These are phyloP conservation scores for Flagelloscypha sp. DNA, from an alignment of 768 basidiomycete species.

Conservation along the genomic window DNA sequence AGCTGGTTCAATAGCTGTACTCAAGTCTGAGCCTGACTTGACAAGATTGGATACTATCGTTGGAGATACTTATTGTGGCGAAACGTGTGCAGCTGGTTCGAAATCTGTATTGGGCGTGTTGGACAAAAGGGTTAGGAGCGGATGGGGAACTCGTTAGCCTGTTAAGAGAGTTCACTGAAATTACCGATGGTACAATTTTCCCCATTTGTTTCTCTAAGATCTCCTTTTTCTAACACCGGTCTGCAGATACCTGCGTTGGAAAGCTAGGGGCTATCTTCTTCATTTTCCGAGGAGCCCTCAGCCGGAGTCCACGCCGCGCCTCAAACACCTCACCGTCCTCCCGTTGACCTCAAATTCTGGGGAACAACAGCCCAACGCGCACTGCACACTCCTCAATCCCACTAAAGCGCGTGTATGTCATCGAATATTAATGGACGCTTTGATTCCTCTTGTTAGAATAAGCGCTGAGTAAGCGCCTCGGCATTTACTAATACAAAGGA, in stretches of 20 bases:
- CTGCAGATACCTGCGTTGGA: conserved; percentile 7
- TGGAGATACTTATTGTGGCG: conserved; percentile 59
- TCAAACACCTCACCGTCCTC: too few relatives aligned
- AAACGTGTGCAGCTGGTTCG: conserved; percentile 46
- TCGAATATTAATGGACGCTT: conserved; percentile 10
- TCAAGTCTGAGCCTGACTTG: conserved; percentile 40
- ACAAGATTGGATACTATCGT: conserved; percentile 53
- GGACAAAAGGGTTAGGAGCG: conserved; percentile 3
- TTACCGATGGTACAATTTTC: conserved; percentile 5
- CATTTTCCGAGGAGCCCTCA: conserved; percentile 10
- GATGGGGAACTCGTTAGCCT: conserved; percentile 7
- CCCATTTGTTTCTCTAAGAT: not conserved
- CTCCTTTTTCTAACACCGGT: not conserved
- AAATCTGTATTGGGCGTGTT: conserved; percentile 8
- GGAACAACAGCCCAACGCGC: conserved; percentile 4
- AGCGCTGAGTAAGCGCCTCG: too few relatives aligned
- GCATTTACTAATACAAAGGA: too few relatives aligned
- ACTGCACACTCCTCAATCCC: conserved; percentile 6
- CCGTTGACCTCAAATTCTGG: conserved; percentile 8
- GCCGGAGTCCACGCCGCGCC: conserved; percentile 4
- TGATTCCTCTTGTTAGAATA: conserved; percentile 11
- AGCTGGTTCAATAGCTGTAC: conserved; percentile 20
- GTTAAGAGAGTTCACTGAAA: conserved; percentile 7
- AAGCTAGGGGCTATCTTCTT: conserved; percentile 10
- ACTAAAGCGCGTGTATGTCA: conserved; percentile 9